Evolutionary conservation across 805 yeast genomes (phyloP).

Genomic region (Torulaspora indica): DNA sequence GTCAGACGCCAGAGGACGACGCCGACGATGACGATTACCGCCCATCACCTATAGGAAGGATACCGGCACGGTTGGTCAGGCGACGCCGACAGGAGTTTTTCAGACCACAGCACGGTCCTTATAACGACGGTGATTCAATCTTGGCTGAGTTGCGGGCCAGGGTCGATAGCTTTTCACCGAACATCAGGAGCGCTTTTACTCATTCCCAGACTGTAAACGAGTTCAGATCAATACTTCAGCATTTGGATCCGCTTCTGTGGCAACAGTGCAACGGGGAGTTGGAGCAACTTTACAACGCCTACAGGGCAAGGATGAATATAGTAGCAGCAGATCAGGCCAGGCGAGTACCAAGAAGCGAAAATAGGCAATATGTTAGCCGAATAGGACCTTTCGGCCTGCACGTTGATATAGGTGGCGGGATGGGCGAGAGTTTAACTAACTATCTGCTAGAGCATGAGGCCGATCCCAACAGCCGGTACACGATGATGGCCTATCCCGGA

Average conservation of each 20-base stretch:
- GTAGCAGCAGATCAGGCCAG: constrained; percentile 17
- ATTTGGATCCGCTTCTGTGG: constrained; percentile 21
- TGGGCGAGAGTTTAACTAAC: constrained; percentile 15
- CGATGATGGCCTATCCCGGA: constrained; percentile 4
- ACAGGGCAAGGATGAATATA: constrained; percentile 18
- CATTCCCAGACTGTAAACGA: constrained; percentile 26
- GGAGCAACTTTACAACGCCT: constrained; percentile 19
- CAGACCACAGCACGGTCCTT: constrained; percentile 1
- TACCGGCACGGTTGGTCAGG: constrained; percentile 1
- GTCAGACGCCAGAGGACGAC: constrained; percentile 9
- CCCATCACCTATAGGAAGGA: not conserved
- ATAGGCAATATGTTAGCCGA: constrained; percentile 2
- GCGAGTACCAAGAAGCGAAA: constrained; percentile 1
- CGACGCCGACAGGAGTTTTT: constrained; percentile 9
- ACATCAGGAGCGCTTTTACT: constrained; percentile 25
- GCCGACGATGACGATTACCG: constrained; percentile 9
- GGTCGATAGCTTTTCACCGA: constrained; percentile 19
- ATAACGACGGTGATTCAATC: constrained; percentile 10
- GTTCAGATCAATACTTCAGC: constrained; percentile 22
- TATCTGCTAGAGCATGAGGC: constrained; percentile 9
- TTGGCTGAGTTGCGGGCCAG: constrained; percentile 16
- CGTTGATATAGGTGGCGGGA: constrained; percentile 11
- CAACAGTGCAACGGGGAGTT: constrained; percentile 23
- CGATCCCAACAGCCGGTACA: constrained; percentile 5
- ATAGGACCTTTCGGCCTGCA: constrained; percentile 9